A percentile compares a stretch with the other conserved stretches of the same genome.
These are phyloP conservation scores for Blastomyces parvus DNA, from an alignment of 2,329 filamentous ascomycete genomes.

Conservation along the genomic window DNA sequence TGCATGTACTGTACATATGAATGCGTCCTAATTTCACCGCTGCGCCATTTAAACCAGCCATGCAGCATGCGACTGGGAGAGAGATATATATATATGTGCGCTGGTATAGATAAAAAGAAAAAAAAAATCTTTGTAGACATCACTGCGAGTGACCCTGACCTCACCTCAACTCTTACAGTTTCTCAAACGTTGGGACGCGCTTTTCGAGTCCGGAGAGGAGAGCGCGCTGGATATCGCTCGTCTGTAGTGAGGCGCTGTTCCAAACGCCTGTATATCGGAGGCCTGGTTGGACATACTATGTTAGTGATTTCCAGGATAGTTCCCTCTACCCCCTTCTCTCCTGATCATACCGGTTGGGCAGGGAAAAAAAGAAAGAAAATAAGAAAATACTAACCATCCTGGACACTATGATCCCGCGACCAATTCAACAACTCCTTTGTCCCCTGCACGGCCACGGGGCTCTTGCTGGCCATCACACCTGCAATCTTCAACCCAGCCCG, in stretches of 20 bases:
- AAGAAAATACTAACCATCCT: conserved; percentile 52
- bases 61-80: not conserved
- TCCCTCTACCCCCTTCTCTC: too few relatives aligned
- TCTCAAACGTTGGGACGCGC: conserved; percentile 72
- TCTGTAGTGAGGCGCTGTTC: conserved; percentile 79
- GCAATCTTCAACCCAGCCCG: conserved; percentile 55
- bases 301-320: not conserved
- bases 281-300: conserved; percentile 35
- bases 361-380: not conserved
- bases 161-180: conserved; percentile 47
- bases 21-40: too few relatives aligned
- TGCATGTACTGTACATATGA: not conserved
- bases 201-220: conserved; percentile 68
- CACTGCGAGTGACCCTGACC: not conserved
- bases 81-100: not conserved
- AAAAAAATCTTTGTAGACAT: too few relatives aligned
- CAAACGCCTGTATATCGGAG: conserved; percentile 77
- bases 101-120: too few relatives aligned
- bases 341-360: not conserved
- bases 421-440: conserved; percentile 83
- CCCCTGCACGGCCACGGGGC: conserved; percentile 75
- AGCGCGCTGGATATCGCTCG: conserved; percentile 63
- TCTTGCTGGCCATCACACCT: conserved; percentile 62
- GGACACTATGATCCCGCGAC: conserved; percentile 65
- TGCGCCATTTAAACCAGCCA: not conserved